phyloP scores from a whole-genome alignment of 148 eudicot species.

The Heliosperma pusillum region DNA sequence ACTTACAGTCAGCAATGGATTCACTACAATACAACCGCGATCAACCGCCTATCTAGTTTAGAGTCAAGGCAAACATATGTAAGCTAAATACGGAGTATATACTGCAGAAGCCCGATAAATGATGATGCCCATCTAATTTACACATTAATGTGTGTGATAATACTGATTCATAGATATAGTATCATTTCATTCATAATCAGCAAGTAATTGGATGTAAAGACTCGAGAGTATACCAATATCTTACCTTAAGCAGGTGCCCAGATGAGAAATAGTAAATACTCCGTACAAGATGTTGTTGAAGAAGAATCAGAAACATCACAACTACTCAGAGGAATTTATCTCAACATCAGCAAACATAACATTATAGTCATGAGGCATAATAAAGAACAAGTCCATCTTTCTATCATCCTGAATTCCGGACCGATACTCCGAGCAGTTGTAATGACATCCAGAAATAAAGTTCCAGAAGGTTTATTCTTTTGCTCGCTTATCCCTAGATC shows the following conservation, averaged over 20 bases:
- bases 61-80: too few relatives aligned
- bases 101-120: too few relatives aligned
- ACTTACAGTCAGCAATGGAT: too few relatives aligned
- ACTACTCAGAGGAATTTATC: conserved; percentile 6
- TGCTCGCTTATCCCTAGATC: conserved; percentile 16
- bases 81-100: too few relatives aligned
- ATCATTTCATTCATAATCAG: background rate
- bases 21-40: too few relatives aligned
- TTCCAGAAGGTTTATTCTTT: conserved; percentile 19
- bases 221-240: background rate
- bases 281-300: background rate
- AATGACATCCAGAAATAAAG: conserved; percentile 18
- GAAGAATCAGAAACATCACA: background rate
- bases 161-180: background rate
- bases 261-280: background rate
- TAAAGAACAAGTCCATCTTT: conserved; percentile 22
- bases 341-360: conserved; percentile 17
- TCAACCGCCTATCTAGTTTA: too few relatives aligned
- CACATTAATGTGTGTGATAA: too few relatives aligned
- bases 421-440: conserved; percentile 19
- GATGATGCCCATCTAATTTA: too few relatives aligned
- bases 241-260: background rate
- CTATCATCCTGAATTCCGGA: conserved; percentile 1
- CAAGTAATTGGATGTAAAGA: background rate
- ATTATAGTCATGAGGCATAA: conserved; percentile 24